Conservation (phyloP, 805 yeast species). For the Ogataea nakhonphanomensis region DNA sequence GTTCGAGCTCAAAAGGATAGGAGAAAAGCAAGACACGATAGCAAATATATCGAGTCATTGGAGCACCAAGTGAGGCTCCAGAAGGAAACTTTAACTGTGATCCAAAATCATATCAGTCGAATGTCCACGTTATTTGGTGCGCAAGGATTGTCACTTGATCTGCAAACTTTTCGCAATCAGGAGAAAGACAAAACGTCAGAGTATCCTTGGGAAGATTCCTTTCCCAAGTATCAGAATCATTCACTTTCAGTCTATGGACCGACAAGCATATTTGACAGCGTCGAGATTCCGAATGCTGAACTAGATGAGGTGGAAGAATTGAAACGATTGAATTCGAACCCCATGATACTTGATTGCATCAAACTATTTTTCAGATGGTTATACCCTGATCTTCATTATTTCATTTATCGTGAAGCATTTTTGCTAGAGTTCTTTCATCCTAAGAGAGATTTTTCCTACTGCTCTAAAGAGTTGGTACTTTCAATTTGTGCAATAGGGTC, state of each 20-base stretch:
- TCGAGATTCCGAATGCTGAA: conserved; percentile 8
- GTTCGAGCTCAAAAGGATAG: conserved; percentile 12
- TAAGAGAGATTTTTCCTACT: conserved; percentile 46
- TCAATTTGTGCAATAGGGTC: conserved; percentile 61
- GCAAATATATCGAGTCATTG: conserved; percentile 8
- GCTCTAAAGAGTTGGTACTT: conserved; percentile 51
- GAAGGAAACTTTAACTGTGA: neutral
- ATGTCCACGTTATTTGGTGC: neutral
- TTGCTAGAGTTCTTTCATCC: conserved; percentile 59
- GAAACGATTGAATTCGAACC: conserved; percentile 33
- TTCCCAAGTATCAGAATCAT: conserved; percentile 14
- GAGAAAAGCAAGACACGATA: conserved; percentile 17
- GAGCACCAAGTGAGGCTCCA: conserved; percentile 2
- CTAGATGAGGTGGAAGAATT: conserved; percentile 15
- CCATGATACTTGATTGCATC: conserved; percentile 16
- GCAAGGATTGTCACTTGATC: neutral
- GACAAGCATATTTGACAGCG: conserved; percentile 35
- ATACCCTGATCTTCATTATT: conserved; percentile 61
- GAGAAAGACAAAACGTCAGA: conserved; percentile 1
- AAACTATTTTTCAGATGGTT: conserved; percentile 53
- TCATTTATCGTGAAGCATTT: conserved; percentile 62
- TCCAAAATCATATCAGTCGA: conserved; percentile 1
- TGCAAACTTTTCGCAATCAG: neutral
- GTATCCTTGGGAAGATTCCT: conserved; percentile 21
- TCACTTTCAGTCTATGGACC: conserved; percentile 22